Evolutionary conservation across 179 eudicot species (phyloP).

Genomic region (Amaranthus tricolor): DNA sequence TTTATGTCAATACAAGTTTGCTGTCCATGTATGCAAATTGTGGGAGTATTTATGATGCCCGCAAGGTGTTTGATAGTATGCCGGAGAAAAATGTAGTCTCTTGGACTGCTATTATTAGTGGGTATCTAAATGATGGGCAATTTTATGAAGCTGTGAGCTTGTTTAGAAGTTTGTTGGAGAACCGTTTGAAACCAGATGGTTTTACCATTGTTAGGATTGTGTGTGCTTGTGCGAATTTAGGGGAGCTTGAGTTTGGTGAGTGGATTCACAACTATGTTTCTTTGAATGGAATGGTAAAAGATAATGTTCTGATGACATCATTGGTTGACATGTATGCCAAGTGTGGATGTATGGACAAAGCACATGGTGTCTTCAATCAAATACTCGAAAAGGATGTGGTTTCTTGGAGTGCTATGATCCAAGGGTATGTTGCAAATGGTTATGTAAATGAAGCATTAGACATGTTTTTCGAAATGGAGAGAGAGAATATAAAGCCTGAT

Average conservation of each 20-base stretch:
- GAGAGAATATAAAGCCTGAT: slow-evolving; percentile 50
- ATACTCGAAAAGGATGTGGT: slow-evolving; percentile 63
- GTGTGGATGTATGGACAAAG: slow-evolving; percentile 52
- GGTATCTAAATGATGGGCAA: slow-evolving; percentile 43
- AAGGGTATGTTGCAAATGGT: slow-evolving; percentile 71
- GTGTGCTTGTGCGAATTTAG: slow-evolving; percentile 49
- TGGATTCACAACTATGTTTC: slow-evolving; percentile 43
- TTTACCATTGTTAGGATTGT: slow-evolving; percentile 54
- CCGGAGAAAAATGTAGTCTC: slow-evolving; percentile 45
- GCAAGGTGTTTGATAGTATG: slow-evolving; percentile 63
- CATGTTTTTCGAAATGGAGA: slow-evolving; percentile 50
- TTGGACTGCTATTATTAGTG: slow-evolving; percentile 64
- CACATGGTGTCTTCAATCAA: slow-evolving; percentile 48
- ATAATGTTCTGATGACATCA: slow-evolving; percentile 48
- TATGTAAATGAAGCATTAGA: slow-evolving; percentile 65
- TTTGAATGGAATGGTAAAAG: slow-evolving; percentile 38
- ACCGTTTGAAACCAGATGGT: slow-evolving; percentile 59
- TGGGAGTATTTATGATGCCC: slow-evolving; percentile 46
- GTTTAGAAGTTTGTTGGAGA: slow-evolving; percentile 51
- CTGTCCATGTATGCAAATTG: slow-evolving; percentile 51
- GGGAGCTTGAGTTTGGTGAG: slow-evolving; percentile 54
- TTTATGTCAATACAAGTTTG: slow-evolving; percentile 61
- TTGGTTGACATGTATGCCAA: slow-evolving; percentile 70
- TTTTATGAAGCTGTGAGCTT: slow-evolving; percentile 49
- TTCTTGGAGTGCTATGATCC: slow-evolving; percentile 73